phyloP scores from a whole-genome alignment of 2,329 filamentous ascomycete genomes.

The Trichoderma atrobrunneum region DNA sequence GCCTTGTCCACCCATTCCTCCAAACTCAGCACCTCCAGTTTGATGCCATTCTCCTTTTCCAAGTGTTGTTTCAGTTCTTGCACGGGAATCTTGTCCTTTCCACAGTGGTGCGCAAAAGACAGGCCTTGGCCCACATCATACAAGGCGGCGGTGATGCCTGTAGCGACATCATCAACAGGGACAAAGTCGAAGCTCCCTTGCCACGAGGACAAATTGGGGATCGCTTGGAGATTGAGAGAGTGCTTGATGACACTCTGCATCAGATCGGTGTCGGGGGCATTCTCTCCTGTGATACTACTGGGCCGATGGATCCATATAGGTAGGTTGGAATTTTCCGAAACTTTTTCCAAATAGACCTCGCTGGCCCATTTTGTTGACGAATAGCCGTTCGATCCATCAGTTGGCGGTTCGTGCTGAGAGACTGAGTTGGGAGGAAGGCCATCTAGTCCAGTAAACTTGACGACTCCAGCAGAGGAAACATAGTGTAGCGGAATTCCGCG shows the following conservation, averaged over 20 bases:
- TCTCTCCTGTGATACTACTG: constrained; percentile 23
- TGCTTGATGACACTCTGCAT: constrained; percentile 16
- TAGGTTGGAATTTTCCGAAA: constrained; percentile 19
- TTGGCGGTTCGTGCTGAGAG: constrained; percentile 12
- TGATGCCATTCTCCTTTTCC: background rate
- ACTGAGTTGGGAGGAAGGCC: background rate
- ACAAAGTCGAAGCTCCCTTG: background rate
- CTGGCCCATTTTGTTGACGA: constrained; percentile 34
- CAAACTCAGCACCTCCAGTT: background rate
- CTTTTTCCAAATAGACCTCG: constrained; percentile 32
- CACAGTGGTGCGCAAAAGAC: background rate
- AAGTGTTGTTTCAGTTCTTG: background rate
- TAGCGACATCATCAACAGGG: background rate
- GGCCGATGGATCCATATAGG: constrained; percentile 31
- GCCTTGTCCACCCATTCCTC: background rate
- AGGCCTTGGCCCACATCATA: background rate
- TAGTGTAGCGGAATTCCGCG: constrained; percentile 34
- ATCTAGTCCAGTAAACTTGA: constrained; percentile 15
- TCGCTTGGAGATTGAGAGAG: background rate
- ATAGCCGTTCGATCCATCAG: constrained; percentile 31
- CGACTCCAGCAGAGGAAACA: constrained; percentile 32
- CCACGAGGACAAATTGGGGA: background rate
- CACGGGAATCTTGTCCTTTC: background rate
- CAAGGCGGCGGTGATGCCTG: background rate
- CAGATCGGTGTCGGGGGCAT: constrained; percentile 20